Evolutionary conservation across 73 alveolate genomes (phyloP), one percentile per base, ranked within the genome.

Genomic region (Durusdinium trenchii): DNA sequence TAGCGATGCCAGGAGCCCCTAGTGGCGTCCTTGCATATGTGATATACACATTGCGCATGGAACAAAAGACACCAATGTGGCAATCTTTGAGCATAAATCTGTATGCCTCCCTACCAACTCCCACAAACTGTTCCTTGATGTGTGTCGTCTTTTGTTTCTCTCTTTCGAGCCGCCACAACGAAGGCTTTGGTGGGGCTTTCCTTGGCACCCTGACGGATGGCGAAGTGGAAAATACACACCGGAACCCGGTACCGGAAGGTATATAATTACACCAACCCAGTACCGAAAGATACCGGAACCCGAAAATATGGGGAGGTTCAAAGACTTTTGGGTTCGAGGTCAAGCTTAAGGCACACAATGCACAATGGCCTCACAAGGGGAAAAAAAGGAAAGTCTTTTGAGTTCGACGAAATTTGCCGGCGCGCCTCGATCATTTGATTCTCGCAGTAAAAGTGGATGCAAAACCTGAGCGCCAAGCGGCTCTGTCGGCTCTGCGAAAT

Each of bases 391-490:
- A n/a, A n/a, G n/a, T n/a, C n/a, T n/a, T n/a, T n/a, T n/a, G n/a
- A 30, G 10, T 10, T 38, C 40, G 86, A 40, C 20, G 36, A 42
- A 76, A 35, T 76, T 38, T 23, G 73, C 40, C 30, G 32, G 64
- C 82, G 18, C 35, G 30, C 97, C 90, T 91, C 98, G 28, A 91
- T 38, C 98, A 91, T 91, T 40, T 48, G 98, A 54, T 91, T 91
- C 78, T 91, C 98, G 60, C 98, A 91, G 79, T 91, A 91, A 60
- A 91, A 91, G 36, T 91, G 98, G 76, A 91, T 91, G 78, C 98
- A 91, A 38, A 91, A 91, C 98, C 96, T 90, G 51, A 30, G 51
- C 48, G 18, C 60, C 50, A 0, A 36, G 6, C 47, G 5, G 79
- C 79, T 26, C 28, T 6, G 6, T 6, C 79, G 6, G 9, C 28